Conservation (phyloP, 805 yeast species). For the Isabelozyma gotoi region DNA sequence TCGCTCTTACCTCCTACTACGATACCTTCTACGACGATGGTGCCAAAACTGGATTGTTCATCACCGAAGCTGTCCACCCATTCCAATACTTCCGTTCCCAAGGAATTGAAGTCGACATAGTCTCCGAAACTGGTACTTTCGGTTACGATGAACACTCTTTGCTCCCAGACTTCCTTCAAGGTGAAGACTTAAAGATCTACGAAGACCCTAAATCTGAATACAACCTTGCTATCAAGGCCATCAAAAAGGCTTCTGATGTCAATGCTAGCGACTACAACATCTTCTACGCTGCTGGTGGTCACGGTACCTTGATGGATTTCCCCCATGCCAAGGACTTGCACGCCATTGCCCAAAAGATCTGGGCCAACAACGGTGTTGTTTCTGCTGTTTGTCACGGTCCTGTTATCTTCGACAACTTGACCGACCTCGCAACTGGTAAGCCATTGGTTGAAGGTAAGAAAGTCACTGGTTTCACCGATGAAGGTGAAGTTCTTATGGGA, state of each 20-base stretch:
- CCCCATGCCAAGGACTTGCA: constrained; percentile 51
- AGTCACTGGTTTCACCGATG: constrained; percentile 61
- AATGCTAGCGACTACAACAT: constrained; percentile 50
- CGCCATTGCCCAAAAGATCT: constrained; percentile 45
- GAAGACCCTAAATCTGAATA: constrained; percentile 40
- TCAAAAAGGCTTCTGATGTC: constrained; percentile 50
- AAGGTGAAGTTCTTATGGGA: constrained; percentile 44
- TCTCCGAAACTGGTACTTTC: constrained; percentile 56
- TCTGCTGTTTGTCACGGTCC: constrained; percentile 73
- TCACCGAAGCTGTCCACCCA: constrained; percentile 61
- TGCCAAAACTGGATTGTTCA: constrained; percentile 58
- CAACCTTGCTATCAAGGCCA: constrained; percentile 32
- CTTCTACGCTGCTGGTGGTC: constrained; percentile 67
- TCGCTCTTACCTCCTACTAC: constrained; percentile 44
- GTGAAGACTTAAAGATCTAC: constrained; percentile 41
- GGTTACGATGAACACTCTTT: constrained; percentile 62
- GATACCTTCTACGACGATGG: constrained; percentile 58
- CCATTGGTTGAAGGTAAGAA: constrained; percentile 50
- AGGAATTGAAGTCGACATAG: constrained; percentile 55
- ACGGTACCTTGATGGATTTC: constrained; percentile 59
- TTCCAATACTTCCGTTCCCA: constrained; percentile 45
- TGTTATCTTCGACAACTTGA: constrained; percentile 51
- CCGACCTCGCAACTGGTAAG: constrained; percentile 41
- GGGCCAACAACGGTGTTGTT: constrained; percentile 52
- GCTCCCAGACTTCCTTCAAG: constrained; percentile 32